These are phyloP conservation scores for Globisporangium acanthophoron DNA, from an alignment of 352 stramenopile species.

Conservation along the genomic window DNA sequence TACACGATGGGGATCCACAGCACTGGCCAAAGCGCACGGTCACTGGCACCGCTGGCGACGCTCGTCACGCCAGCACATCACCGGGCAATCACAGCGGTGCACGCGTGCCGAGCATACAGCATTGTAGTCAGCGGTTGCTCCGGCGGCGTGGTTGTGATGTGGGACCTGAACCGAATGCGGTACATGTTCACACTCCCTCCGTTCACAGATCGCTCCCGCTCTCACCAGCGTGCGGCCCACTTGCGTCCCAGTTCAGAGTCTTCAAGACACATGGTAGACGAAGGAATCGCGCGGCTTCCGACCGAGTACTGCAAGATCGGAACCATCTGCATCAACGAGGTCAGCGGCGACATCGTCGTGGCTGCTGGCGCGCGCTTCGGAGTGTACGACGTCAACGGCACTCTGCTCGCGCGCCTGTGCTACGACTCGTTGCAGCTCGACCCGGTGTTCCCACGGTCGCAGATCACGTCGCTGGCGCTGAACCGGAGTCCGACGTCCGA, in stretches of 20 bases:
- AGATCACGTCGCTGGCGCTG: conserved; percentile 42
- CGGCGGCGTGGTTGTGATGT: conserved; percentile 48
- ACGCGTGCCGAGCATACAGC: conserved; percentile 58
- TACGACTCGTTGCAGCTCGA: conserved; percentile 43
- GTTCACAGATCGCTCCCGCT: background rate
- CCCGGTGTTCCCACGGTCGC: conserved; percentile 20
- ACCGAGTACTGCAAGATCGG: conserved; percentile 18
- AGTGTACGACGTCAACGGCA: conserved; percentile 68
- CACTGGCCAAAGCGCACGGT: conserved; percentile 24
- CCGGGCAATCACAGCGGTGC: conserved; percentile 36
- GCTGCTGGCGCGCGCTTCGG: conserved; percentile 39
- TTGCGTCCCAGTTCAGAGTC: background rate
- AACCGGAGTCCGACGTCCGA: conserved; percentile 45
- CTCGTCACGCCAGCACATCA: conserved; percentile 36
- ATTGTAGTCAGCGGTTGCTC: conserved; percentile 59
- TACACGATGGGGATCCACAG: conserved; percentile 26
- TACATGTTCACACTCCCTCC: conserved; percentile 43
- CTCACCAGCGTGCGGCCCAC: background rate
- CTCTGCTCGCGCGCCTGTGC: conserved; percentile 40
- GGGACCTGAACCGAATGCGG: conserved; percentile 64
- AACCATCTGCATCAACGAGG: conserved; percentile 56
- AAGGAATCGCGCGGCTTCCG: background rate
- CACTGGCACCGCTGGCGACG: conserved; percentile 36
- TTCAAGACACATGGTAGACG: background rate
- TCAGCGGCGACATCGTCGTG: conserved; percentile 57